phyloP scores from a whole-genome alignment of 176 grass and related monocot species.

The Dactylis glomerata region DNA sequence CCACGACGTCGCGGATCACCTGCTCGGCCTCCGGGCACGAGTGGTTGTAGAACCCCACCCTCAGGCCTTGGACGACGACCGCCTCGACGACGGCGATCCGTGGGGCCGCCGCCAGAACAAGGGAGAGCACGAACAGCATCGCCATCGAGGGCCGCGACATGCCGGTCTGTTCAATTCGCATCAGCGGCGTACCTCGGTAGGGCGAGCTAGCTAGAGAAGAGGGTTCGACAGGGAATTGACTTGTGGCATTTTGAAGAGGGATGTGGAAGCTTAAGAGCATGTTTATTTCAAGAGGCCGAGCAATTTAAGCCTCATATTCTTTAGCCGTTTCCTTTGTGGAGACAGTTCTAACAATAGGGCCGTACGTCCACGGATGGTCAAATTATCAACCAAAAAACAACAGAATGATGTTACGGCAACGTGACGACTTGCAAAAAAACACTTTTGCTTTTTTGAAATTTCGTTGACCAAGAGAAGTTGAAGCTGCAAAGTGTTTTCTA shows the following conservation, averaged over 20 bases:
- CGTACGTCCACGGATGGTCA: background rate
- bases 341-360: slow-evolving; percentile 19
- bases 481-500: no score
- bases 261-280: background rate
- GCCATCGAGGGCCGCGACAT: background rate
- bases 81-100: background rate
- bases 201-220: slow-evolving; percentile 2
- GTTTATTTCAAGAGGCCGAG: background rate
- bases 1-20: slow-evolving; percentile 16
- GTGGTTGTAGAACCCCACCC: slow-evolving; percentile 27
- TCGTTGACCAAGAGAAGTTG: no score
- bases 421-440: no score
- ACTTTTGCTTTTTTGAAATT: no score
- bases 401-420: background rate
- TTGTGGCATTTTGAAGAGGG: background rate
- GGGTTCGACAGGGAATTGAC: background rate
- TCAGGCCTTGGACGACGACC: slow-evolving; percentile 14
- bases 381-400: background rate
- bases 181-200: background rate
- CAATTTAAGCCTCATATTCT: slow-evolving; percentile 32
- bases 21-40: slow-evolving; percentile 39
- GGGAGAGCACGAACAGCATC: background rate
- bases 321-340: background rate
- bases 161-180: background rate
- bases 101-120: background rate